A percentile compares a stretch with the other conserved stretches of the same genome.
These are phyloP conservation scores for Epichloe typhina DNA, from an alignment of 2,329 filamentous ascomycete genomes.

Conservation along the genomic window DNA sequence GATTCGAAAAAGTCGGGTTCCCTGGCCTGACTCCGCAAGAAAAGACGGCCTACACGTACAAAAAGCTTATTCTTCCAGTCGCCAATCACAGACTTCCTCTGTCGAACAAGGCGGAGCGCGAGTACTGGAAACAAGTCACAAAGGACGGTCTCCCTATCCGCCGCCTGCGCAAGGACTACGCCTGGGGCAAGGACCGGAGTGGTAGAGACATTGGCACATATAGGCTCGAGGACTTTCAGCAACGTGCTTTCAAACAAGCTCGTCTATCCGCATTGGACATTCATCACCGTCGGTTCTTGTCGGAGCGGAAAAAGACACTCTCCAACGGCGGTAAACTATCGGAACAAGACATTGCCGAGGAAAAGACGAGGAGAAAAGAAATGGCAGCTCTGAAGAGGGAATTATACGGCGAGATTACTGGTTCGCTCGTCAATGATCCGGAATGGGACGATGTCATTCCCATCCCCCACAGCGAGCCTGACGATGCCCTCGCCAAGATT, in stretches of 20 bases:
- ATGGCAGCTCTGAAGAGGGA: constrained; percentile 39
- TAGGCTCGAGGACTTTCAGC: constrained; percentile 30
- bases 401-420: constrained; percentile 37
- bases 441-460: constrained; percentile 76
- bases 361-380: constrained; percentile 32
- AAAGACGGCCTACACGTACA: constrained; percentile 34
- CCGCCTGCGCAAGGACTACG: constrained; percentile 23
- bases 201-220: constrained; percentile 38
- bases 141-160: constrained; percentile 39
- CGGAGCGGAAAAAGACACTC: constrained; percentile 20
- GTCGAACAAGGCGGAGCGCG: constrained; percentile 37
- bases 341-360: constrained; percentile 29
- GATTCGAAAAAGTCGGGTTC: constrained; percentile 31
- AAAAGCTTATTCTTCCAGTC: constrained; percentile 31
- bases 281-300: constrained; percentile 31
- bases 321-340: constrained; percentile 15
- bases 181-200: constrained; percentile 38
- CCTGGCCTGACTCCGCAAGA: constrained; percentile 33
- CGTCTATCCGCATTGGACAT: constrained; percentile 30
- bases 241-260: constrained; percentile 27
- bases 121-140: constrained; percentile 43
- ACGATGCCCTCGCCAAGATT: constrained; percentile 77
- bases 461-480: constrained; percentile 69
- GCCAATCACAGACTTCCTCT: constrained; percentile 21
- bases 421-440: constrained; percentile 45